Evolutionary conservation across 1,284 basidiomycete species (phyloP), one percentile per base, ranked within the genome.

Genomic region (Tetrapyrgos nigripes): DNA sequence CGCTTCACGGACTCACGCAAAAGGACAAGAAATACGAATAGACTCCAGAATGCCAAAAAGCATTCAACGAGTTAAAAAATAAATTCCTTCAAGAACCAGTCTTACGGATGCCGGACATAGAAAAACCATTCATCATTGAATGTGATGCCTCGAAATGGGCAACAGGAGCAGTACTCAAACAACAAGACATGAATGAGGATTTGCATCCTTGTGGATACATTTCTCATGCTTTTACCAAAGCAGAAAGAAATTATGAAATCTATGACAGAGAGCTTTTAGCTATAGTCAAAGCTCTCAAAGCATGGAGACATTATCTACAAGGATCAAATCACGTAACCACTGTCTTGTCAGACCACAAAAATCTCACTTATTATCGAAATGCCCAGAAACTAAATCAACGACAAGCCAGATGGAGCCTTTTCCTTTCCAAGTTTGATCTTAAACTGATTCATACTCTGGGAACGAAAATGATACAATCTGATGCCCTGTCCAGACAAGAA

Each of bases 361-460:
- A 76, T 46, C 59, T 75, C 0, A 47, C 47, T 48, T 74, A 70
- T 33, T 76, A 60, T 57, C 1, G 31, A 33, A 33, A 33, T 14
- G 52, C 68, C 0, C 66, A 70, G n/a, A 70, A 68, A 9, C 64
- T 79, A 0, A 76, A 68, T 48, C 55, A 68, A 31, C 27, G 71
- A 9, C 79, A 81, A 57, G 76, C 72, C 0, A 50, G 73, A 24
- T 82, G 79, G 78, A 55, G 60, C 2, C 50, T 71, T 3, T 56
- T 68, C n/a, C 61, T 81, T 0, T 28, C 67, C 0, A 40, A 67
- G 11, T 77, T 70, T 60, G 45, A 71, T 55, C 74, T 73, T 48
- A 57, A 28, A 8, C 64, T 79, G 2, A 17, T 60, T 6, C 61
- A 50, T 8, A 29, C 11, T 14, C 48, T 19, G 8, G 14, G 57